phyloP scores from a whole-genome alignment of 2,329 filamentous ascomycete species.

The Capronia americana region DNA sequence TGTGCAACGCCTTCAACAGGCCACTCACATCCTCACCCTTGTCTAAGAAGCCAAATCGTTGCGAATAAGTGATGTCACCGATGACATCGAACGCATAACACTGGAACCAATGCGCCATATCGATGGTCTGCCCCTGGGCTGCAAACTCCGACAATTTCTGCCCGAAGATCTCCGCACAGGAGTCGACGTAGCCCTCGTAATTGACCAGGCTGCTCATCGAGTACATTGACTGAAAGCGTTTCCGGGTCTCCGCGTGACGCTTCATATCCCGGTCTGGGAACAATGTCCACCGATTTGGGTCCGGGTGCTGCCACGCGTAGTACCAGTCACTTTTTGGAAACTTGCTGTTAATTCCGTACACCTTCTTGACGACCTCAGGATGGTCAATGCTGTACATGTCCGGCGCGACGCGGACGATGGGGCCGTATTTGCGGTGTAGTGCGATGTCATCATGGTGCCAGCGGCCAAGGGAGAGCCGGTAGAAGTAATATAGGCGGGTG shows the following conservation, averaged over 20 bases:
- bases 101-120: conserved; percentile 67
- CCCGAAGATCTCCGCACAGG: conserved; percentile 53
- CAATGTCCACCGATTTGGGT: conserved; percentile 59
- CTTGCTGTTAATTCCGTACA: conserved; percentile 36
- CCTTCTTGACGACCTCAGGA: conserved; percentile 37
- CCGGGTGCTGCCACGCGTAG: conserved; percentile 67
- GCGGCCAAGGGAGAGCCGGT: conserved; percentile 45
- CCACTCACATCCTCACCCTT: conserved; percentile 73
- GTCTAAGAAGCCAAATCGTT: conserved; percentile 77
- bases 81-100: conserved; percentile 82
- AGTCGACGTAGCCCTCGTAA: conserved; percentile 59
- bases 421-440: conserved; percentile 35
- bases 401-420: conserved; percentile 36
- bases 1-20: conserved; percentile 45
- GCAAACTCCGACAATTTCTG: conserved; percentile 50
- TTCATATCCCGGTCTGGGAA: conserved; percentile 77
- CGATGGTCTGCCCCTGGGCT: conserved; percentile 40
- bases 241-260: conserved; percentile 75
- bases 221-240: conserved; percentile 54
- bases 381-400: conserved; percentile 37
- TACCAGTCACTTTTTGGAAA: conserved; percentile 40
- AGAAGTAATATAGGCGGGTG: conserved; percentile 54
- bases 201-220: conserved; percentile 56
- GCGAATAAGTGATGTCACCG: conserved; percentile 55
- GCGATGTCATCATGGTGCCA: conserved; percentile 47